Evolutionary conservation across 441 rosid species (phyloP).

Genomic region (Populus hybrid): DNA sequence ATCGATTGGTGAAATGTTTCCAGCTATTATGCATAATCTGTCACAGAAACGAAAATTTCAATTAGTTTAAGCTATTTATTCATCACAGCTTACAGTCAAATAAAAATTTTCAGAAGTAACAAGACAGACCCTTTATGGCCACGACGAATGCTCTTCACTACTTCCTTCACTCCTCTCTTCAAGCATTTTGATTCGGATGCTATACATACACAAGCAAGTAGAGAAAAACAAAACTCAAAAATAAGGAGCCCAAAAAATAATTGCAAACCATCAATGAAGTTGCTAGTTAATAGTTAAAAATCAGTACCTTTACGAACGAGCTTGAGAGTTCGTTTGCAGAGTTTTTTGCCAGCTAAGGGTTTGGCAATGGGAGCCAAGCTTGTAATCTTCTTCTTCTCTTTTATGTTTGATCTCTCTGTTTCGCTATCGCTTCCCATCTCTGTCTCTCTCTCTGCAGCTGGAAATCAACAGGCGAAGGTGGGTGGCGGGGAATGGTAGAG

Average conservation of each 20-base stretch:
- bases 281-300: too few species aligned
- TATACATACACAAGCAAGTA: slow-evolving; percentile 19
- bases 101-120: neutral
- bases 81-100: neutral
- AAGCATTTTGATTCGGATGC: slow-evolving; percentile 87
- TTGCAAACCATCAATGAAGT: too few species aligned
- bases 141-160: slow-evolving; percentile 85
- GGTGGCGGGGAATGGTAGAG: neutral
- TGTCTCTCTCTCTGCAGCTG: neutral
- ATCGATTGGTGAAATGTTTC: slow-evolving; percentile 92
- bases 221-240: neutral
- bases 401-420: slow-evolving; percentile 59
- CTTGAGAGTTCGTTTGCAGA: slow-evolving; percentile 80
- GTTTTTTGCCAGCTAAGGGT: slow-evolving; percentile 93
- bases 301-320: slow-evolving; percentile 55
- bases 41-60: slow-evolving; percentile 2
- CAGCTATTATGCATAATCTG: slow-evolving; percentile 87
- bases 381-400: slow-evolving; percentile 59
- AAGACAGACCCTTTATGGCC: slow-evolving; percentile 76
- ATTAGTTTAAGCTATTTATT: neutral
- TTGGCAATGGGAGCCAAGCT: slow-evolving; percentile 85
- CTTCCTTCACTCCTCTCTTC: slow-evolving; percentile 99
- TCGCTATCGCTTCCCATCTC: slow-evolving; percentile 86
- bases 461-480: neutral
- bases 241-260: neutral